Evolutionary conservation across 2,329 filamentous ascomycete species (phyloP), one percentile per base, ranked within the genome.

Genomic region (Cladosporium phlei): DNA sequence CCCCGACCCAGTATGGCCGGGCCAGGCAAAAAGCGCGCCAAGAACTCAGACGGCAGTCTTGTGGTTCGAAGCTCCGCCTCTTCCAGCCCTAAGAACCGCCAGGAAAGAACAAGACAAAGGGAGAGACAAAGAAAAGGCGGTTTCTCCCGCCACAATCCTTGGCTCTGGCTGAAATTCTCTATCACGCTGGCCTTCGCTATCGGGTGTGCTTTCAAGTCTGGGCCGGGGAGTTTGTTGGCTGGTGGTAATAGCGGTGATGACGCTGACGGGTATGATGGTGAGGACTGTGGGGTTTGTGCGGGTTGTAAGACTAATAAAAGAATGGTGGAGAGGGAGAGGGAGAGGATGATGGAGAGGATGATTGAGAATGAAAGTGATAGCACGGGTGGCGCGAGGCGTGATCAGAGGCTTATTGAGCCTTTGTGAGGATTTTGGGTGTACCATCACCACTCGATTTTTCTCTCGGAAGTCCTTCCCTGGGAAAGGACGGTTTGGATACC

Each of bases 81-180:
- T n/a, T n/a, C 32, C 32, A 35, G 9, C 9, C 9, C 9, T 17
- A 35, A 11, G 9, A n/a, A 9, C 10, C 17, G 25, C 10, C 14
- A 35, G 30, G 29, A 5, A n/a, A n/a, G n/a, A n/a, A n/a, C n/a
- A n/a, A n/a, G n/a, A n/a, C n/a, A n/a, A n/a, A n/a, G n/a, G n/a
- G n/a, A n/a, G n/a, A n/a, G n/a, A n/a, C n/a, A n/a, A 19, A 22
- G 33, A 16, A 11, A 16, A 3, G 10, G 33, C 33, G 24, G 32
- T 28, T 12, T 45, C 7, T 14, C 32, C 12, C 55, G 58, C 45
- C 57, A 64, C 34, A 64, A 58, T 27, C 60, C 71, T 7, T 63
- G 61, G 47, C 56, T 73, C 28, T 75, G 72, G 72, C 59, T 72
- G 27, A 71, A 69, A 50, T 74, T 75, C 53, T 71, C 67, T 8